Percentiles rank a stretch among this genome's conserved stretches.
Conservation (phyloP, 2,329 filamentous ascomycete species). For the Talaromyces sp. region DNA sequence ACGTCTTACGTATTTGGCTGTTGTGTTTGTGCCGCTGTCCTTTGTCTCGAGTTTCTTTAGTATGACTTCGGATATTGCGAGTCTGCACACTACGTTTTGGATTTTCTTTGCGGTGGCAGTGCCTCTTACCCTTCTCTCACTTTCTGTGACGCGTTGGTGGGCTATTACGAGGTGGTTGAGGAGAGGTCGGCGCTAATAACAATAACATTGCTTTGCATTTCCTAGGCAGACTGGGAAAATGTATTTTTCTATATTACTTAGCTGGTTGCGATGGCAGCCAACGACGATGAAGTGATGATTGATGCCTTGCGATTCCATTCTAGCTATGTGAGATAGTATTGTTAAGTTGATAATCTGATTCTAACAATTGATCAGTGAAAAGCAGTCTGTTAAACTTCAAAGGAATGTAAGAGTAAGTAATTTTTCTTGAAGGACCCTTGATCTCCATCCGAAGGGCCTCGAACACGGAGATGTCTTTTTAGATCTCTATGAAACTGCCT, state of each 20-base stretch:
- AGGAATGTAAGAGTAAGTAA: too few relatives aligned
- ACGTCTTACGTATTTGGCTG: conserved; percentile 10
- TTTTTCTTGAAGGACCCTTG: too few relatives aligned
- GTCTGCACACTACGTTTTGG: conserved; percentile 9
- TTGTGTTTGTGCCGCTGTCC: conserved; percentile 10
- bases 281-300: not conserved
- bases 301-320: not conserved
- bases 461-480: too few relatives aligned
- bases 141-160: conserved; percentile 9
- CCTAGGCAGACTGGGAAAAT: not conserved
- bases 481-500: too few relatives aligned
- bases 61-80: conserved; percentile 12
- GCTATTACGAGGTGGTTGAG: not conserved
- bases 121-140: not conserved
- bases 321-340: not conserved
- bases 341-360: not conserved
- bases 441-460: too few relatives aligned
- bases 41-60: conserved; percentile 17
- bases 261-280: not conserved
- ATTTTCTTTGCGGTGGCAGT: conserved; percentile 10
- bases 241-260: not conserved
- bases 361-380: not conserved
- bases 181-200: not conserved
- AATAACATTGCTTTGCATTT: too few relatives aligned
- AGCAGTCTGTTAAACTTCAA: not conserved